Conservation (phyloP, 2,329 filamentous ascomycete species). For the Nannizzia gypsea region DNA sequence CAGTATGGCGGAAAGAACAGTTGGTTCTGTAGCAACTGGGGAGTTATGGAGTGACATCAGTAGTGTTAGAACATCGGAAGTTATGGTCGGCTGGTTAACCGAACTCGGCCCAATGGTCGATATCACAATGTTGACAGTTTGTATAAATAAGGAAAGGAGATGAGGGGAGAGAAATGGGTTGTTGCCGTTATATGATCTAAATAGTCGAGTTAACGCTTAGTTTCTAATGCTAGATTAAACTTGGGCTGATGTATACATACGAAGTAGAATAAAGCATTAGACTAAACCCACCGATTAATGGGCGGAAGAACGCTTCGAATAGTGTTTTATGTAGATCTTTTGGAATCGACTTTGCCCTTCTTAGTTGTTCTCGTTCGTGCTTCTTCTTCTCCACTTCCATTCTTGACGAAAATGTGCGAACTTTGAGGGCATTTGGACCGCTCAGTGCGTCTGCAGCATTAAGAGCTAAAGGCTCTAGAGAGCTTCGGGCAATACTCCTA, state of each 20-base stretch:
- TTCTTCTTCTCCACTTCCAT: slow-evolving; percentile 52
- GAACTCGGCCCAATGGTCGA: slow-evolving; percentile 74
- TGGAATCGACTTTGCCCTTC: slow-evolving; percentile 47
- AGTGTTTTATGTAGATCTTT: slow-evolving; percentile 72
- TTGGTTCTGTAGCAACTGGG: slow-evolving; percentile 47
- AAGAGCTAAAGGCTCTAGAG: slow-evolving; percentile 72
- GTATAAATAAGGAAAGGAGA: slow-evolving; percentile 66
- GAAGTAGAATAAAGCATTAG: slow-evolving; percentile 45
- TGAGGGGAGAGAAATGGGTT: slow-evolving; percentile 62
- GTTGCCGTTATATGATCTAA: slow-evolving; percentile 21
- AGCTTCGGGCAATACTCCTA: slow-evolving; percentile 53
- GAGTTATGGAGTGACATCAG: slow-evolving; percentile 54
- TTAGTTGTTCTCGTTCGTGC: slow-evolving; percentile 30
- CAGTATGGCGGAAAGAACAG: slow-evolving; percentile 61
- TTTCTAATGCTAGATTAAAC: slow-evolving; percentile 34
- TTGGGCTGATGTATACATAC: slow-evolving; percentile 22
- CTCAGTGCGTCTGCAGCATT: slow-evolving; percentile 66
- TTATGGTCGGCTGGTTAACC: slow-evolving; percentile 64
- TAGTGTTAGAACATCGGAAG: slow-evolving; percentile 72
- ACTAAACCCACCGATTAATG: slow-evolving; percentile 70
- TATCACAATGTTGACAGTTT: slow-evolving; percentile 72
- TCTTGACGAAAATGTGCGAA: slow-evolving; percentile 75
- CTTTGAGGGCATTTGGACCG: slow-evolving; percentile 74
- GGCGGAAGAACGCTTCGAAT: slow-evolving; percentile 69
- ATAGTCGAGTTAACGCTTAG: slow-evolving; percentile 28